phyloP scores from a whole-genome alignment of 768 basidiomycete species.

The Crepidotus variabilis region DNA sequence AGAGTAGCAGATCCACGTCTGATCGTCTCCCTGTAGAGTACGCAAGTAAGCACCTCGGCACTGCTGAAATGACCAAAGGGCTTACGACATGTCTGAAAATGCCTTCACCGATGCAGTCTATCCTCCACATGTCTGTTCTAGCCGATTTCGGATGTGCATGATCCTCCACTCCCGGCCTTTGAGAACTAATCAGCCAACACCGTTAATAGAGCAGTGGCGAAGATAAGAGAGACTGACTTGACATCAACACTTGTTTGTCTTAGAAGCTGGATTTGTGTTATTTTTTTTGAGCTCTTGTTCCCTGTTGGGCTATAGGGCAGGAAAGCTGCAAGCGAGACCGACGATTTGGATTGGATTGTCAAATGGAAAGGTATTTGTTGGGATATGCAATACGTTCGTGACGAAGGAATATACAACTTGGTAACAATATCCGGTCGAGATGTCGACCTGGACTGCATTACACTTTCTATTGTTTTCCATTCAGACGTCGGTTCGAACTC shows the following conservation, averaged over 20 bases:
- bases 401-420: conserved; percentile 52
- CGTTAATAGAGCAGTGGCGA: background rate
- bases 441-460: conserved; percentile 34
- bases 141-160: background rate
- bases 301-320: conserved; percentile 52
- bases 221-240: conserved; percentile 28
- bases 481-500: conserved; percentile 43
- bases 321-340: conserved; percentile 55
- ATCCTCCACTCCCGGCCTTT: background rate
- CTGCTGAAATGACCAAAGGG: conserved; percentile 3
- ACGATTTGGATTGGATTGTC: conserved; percentile 47
- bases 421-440: conserved; percentile 35
- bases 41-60: background rate
- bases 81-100: conserved; percentile 53
- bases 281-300: conserved; percentile 24
- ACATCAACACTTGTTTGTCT: conserved; percentile 70
- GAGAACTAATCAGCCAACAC: background rate
- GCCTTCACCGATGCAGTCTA: conserved; percentile 63
- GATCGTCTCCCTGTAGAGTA: conserved; percentile 52
- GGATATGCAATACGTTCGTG: conserved; percentile 53
- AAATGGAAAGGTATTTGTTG: conserved; percentile 68
- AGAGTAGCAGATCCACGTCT: conserved; percentile 56
- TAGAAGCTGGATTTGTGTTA: conserved; percentile 57
- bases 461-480: conserved; percentile 48
- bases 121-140: conserved; percentile 38